These are phyloP conservation scores for Saccharum hybrid DNA, from an alignment of 202 grass and related monocot genomes.

Conservation along the genomic window DNA sequence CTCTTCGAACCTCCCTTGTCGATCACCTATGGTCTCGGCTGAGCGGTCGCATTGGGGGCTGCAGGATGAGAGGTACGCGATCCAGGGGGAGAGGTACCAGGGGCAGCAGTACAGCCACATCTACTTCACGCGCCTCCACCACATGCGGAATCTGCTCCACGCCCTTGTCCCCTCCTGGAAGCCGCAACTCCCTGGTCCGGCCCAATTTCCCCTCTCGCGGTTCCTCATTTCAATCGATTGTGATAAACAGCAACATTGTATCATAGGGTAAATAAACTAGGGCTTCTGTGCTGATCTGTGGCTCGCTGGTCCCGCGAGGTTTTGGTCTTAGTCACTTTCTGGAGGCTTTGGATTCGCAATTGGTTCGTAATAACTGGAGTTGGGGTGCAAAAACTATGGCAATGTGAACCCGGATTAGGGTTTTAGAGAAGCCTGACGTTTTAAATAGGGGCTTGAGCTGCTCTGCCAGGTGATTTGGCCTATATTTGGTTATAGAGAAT, in stretches of 20 bases:
- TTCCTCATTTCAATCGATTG: not conserved
- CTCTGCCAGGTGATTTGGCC: not conserved
- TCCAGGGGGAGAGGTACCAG: slow-evolving; percentile 87
- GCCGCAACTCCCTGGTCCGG: slow-evolving; percentile 64
- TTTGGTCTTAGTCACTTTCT: not conserved
- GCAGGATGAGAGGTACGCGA: slow-evolving; percentile 85
- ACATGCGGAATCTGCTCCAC: slow-evolving; percentile 75
- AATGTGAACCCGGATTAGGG: not conserved
- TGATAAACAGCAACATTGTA: not conserved
- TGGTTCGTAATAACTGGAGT: not conserved
- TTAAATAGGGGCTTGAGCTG: not conserved
- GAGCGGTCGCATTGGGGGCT: slow-evolving; percentile 6
- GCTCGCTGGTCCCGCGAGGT: not conserved
- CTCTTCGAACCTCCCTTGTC: not conserved
- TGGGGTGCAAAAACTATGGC: not conserved
- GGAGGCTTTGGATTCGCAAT: not conserved
- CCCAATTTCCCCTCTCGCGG: not conserved
- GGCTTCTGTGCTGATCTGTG: slow-evolving; percentile 16
- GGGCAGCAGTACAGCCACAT: slow-evolving; percentile 98
- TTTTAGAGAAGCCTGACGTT: not conserved
- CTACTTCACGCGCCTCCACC: slow-evolving; percentile 90
- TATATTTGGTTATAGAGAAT: not conserved
- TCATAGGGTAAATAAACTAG: not conserved
- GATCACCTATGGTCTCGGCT: not conserved
- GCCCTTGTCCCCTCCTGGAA: slow-evolving; percentile 78